Evolutionary conservation across 2,329 filamentous ascomycete genomes (phyloP).

Genomic region (Aspergillus sojae): DNA sequence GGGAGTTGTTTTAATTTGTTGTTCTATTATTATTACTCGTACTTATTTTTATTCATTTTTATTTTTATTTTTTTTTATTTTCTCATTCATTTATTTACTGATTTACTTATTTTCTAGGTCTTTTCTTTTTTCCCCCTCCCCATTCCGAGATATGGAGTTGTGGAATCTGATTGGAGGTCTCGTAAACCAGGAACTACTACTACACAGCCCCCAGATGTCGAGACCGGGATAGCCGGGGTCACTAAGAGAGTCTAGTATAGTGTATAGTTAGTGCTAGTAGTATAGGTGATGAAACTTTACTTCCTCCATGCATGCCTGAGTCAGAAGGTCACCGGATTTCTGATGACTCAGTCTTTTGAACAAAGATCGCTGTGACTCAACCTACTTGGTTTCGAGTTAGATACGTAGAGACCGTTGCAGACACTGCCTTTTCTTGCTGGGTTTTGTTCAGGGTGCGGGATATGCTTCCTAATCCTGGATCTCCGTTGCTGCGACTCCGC

Average conservation of each 20-base stretch:
- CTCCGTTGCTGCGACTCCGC: neutral
- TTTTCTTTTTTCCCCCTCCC: neutral
- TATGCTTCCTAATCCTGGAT: neutral
- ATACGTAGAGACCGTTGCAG: neutral
- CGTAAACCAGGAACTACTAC: neutral
- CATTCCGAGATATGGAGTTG: neutral
- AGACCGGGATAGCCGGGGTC: neutral
- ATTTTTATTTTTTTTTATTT: neutral
- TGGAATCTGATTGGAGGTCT: neutral
- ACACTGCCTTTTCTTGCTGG: neutral
- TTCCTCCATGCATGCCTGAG: conserved; percentile 1
- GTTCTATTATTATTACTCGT: neutral
- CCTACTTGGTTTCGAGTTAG: neutral
- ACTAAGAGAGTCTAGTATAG: neutral
- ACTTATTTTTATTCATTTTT: neutral
- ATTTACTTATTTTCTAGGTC: neutral
- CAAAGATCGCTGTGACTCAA: neutral
- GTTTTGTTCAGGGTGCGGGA: neutral
- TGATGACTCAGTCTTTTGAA: neutral
- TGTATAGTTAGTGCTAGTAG: neutral
- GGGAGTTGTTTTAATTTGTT: neutral
- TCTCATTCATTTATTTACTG: neutral
- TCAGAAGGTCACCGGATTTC: neutral
- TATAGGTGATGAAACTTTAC: neutral
- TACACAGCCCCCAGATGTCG: conserved; percentile 1